A percentile compares a stretch with the other conserved stretches of the same genome.
These are phyloP conservation scores for Hyparrhenia diplandra DNA, from an alignment of 176 grass and related monocot genomes.

Conservation along the genomic window DNA sequence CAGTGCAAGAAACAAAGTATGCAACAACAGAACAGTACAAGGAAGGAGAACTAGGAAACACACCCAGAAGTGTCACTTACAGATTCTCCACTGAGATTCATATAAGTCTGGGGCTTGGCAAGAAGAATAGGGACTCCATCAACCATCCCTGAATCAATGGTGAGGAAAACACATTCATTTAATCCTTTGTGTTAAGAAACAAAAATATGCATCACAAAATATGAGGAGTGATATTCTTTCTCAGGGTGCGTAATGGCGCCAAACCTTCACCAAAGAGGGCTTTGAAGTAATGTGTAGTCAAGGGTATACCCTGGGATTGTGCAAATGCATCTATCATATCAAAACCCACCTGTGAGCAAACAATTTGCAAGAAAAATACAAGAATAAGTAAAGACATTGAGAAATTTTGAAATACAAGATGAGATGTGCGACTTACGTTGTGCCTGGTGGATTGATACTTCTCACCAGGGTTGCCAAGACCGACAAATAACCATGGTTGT, in stretches of 20 bases:
- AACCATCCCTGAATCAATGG: slow-evolving; percentile 59
- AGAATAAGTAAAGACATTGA: not conserved
- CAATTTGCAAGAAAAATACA: not conserved
- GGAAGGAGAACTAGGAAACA: not conserved
- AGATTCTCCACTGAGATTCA: slow-evolving; percentile 95
- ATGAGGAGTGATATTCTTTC: not conserved
- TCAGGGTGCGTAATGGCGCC: not conserved
- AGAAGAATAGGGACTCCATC: slow-evolving; percentile 68
- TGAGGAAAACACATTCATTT: not conserved
- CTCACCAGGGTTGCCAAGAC: slow-evolving; percentile 82
- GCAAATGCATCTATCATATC: slow-evolving; percentile 91
- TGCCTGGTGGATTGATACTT: slow-evolving; percentile 71
- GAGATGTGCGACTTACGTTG: slow-evolving; percentile 38
- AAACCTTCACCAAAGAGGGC: slow-evolving; percentile 79
- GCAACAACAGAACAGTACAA: not conserved
- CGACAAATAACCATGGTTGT: slow-evolving; percentile 73
- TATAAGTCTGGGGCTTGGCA: slow-evolving; percentile 83
- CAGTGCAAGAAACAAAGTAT: slow-evolving; percentile 2
- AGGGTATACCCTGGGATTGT: slow-evolving; percentile 56
- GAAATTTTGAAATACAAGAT: slow-evolving; percentile 4
- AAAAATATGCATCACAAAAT: not conserved
- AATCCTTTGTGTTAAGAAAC: not conserved
- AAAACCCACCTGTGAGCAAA: slow-evolving; percentile 67
- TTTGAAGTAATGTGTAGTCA: slow-evolving; percentile 73
- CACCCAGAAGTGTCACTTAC: slow-evolving; percentile 43